phyloP scores from a whole-genome alignment of 1,284 basidiomycete genomes.

The Sporisorium iseilematis-ciliati region DNA sequence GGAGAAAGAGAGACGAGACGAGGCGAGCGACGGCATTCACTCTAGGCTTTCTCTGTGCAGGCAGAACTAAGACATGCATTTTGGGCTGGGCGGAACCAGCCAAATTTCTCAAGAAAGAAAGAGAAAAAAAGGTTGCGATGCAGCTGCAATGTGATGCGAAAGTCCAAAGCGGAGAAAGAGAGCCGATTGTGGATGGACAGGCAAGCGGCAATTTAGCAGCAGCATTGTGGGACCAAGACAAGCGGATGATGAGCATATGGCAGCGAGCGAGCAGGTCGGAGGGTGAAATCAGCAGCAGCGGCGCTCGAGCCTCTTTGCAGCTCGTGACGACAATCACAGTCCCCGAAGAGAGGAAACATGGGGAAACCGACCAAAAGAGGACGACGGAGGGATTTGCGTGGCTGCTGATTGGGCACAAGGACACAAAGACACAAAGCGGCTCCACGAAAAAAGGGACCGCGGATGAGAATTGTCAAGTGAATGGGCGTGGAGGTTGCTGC shows the following conservation, averaged over 20 bases:
- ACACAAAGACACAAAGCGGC: not conserved
- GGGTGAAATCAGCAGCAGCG: not conserved
- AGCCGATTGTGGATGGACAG: not conserved
- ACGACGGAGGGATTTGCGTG: not conserved
- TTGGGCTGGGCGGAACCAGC: not conserved
- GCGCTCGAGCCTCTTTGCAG: constrained; percentile 14
- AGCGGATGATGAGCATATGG: constrained; percentile 1
- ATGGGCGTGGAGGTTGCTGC: not conserved
- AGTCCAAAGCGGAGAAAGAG: not conserved
- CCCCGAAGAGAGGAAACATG: not conserved
- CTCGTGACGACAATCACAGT: too few species aligned
- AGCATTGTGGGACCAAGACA: too few species aligned
- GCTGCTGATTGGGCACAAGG: not conserved
- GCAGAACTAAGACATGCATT: too few species aligned
- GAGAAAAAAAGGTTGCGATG: not conserved
- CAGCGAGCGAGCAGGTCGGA: not conserved
- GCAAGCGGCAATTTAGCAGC: not conserved
- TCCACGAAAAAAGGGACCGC: not conserved
- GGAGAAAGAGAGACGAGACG: constrained; percentile 1
- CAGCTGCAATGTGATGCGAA: constrained; percentile 6
- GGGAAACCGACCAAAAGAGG: constrained; percentile 6
- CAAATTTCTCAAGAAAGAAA: too few species aligned
- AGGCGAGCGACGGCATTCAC: constrained; percentile 5
- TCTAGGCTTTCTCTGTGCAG: not conserved
- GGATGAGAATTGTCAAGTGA: too few species aligned